Evolutionary conservation across 495 filamentous ascomycete genomes (phyloP), one percentile per base, ranked within the genome.

Genomic region (Lepidopterella palustris): DNA sequence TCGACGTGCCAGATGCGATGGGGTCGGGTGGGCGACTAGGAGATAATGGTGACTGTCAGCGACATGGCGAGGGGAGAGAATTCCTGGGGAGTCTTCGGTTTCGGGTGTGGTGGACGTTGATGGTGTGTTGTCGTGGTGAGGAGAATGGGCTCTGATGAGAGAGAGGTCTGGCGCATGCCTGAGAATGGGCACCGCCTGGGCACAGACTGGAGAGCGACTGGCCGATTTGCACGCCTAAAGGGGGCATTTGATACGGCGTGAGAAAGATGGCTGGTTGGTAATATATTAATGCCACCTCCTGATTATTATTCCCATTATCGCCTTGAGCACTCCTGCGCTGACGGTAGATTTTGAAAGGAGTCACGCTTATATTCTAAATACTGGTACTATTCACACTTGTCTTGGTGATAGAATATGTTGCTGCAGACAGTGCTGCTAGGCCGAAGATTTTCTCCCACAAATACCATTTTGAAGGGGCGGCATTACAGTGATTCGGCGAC

Each of bases 1-100:
- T 54, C 31, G 35, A 57, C 57, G 53, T 40, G 56, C 54, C 15
- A 31, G 52, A 48, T 32, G 63, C 62, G 58, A 58, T 58, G 53
- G 62, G 47, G 20, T 45, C 32, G 24, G 45, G 51, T 25, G 54
- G 15, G 62, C 28, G 53, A 53, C 23, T 48, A 61, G 26, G 18
- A 45, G 54, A 51, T 40, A 53, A 24, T 40, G 32, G 24, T 49
- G 5, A 31, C 24, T 53, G 40, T 45, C 32, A 24, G 48, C 39
- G 50, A 40, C 55, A 59, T 66, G 25, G 53, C 58, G 29, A 40
- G 35, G 48, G 31, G 62, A 42, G 45, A 31, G 5, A 18, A 15
- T 42, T 42, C 35, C 35, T 42, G 9, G 3, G 35, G 18, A 13
- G 35, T 42, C 21, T 18, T 18, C 18, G 18, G 47, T 25, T 50